Evolutionary conservation across 352 stramenopile species (phyloP), one percentile per base, ranked within the genome.

Genomic region (Pythium plurisporium): DNA sequence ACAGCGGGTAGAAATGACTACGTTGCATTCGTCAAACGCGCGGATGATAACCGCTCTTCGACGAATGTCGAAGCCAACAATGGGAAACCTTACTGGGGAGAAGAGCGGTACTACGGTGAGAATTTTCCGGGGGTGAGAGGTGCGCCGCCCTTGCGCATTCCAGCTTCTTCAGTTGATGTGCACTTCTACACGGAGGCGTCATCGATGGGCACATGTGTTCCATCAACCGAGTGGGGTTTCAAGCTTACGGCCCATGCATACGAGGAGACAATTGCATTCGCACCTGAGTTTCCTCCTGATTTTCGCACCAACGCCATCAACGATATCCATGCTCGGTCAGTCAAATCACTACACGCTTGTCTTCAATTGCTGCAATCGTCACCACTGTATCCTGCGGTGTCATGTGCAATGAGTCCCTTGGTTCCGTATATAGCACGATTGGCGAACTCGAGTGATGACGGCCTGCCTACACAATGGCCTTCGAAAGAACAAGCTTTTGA

Each of bases 1-100:
- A 96, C 87, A 5, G 73, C 78, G 36, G 67, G 70, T 5, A 70
- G 72, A 17, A 89, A 85, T 40, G 89, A 97, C 53, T 97, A 85
- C 48, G 68, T 96, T 20, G 76, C 76, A 31, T 96, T 97, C 44
- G 48, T 69, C 9, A 90, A 88, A 59, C 70, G 65, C 5, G 59
- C 65, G 34, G 61, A 61, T 23, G 46, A 60, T 41, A 53, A 64
- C 20, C 51, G 60, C 19, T 46, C 62, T 46, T 20, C 25, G 11
- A 49, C 20, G 23, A 52, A 47, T 19, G 48, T 46, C 9, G 59
- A 69, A 19, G 52, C 57, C 0, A 49, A 52, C 11, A 61, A 65
- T 14, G 58, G 56, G 5, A 57, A 72, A 15, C 57, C 67, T 19
- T 78, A 87, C 38, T 91, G 75, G 74, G 82, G 81, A 14, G 73